Evolutionary conservation across 2,329 filamentous ascomycete species (phyloP).

Genomic region (Diaporthe amygdali): DNA sequence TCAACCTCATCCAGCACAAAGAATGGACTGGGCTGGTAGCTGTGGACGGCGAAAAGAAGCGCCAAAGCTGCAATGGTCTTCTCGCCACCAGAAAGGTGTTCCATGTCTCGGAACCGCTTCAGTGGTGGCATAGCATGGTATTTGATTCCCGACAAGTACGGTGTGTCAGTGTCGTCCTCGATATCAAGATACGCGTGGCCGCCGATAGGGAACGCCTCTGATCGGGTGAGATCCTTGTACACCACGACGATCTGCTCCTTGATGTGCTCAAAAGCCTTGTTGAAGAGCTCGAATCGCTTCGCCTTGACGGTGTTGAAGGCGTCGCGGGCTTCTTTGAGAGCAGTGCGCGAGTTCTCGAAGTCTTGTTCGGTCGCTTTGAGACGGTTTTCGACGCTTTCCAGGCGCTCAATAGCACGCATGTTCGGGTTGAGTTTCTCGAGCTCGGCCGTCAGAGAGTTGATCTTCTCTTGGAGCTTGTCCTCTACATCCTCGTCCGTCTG

Average conservation of each 20-base stretch:
- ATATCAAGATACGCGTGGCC: slow-evolving; percentile 89
- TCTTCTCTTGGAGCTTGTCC: slow-evolving; percentile 77
- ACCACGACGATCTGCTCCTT: slow-evolving; percentile 92
- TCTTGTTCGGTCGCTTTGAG: slow-evolving; percentile 86
- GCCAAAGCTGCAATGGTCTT: slow-evolving; percentile 98
- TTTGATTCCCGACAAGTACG: slow-evolving; percentile 93
- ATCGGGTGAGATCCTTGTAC: slow-evolving; percentile 93
- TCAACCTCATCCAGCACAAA: slow-evolving; percentile 99
- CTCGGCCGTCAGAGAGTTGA: slow-evolving; percentile 74
- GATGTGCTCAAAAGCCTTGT: slow-evolving; percentile 93
- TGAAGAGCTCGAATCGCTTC: slow-evolving; percentile 88
- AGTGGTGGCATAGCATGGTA: slow-evolving; percentile 99
- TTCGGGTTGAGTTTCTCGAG: slow-evolving; percentile 96
- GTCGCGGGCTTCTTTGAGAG: slow-evolving; percentile 77
- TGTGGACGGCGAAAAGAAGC: slow-evolving; percentile 96
- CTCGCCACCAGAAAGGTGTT: slow-evolving; percentile 94
- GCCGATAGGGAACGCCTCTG: slow-evolving; percentile 89
- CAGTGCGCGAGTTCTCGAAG: slow-evolving; percentile 81
- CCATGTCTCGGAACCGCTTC: slow-evolving; percentile 99
- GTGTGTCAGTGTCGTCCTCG: slow-evolving; percentile 92
- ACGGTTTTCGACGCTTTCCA: slow-evolving; percentile 83
- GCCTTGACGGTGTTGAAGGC: slow-evolving; percentile 83
- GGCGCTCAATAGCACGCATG: slow-evolving; percentile 90
- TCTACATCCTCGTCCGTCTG: slow-evolving; percentile 76
- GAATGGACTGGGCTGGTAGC: slow-evolving; percentile 93